A percentile compares a stretch with the other conserved stretches of the same genome.
Evolutionary conservation across 805 yeast species (phyloP).

Genomic region (Sungouiella thailandica): DNA sequence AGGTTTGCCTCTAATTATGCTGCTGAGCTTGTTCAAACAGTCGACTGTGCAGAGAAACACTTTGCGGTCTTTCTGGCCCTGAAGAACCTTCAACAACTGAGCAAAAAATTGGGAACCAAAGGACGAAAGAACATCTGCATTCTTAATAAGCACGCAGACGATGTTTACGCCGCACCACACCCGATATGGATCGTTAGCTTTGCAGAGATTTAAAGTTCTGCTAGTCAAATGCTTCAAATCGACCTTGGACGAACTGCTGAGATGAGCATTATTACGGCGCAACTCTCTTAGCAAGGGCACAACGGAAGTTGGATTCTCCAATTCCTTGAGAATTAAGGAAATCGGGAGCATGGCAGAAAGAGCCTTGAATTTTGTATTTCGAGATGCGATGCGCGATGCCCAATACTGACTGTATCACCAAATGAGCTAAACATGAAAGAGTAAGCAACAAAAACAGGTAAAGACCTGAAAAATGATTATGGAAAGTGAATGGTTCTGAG

Average conservation of each 20-base stretch:
- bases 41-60: conserved; percentile 35
- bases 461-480: too few relatives aligned
- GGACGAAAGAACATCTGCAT: conserved; percentile 27
- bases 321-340: conserved; percentile 20
- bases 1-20: conserved; percentile 69
- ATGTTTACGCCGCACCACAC: conserved; percentile 61
- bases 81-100: conserved; percentile 38
- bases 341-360: conserved; percentile 22
- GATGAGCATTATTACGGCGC: conserved; percentile 22
- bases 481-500: too few relatives aligned
- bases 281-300: conserved; percentile 30
- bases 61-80: conserved; percentile 31
- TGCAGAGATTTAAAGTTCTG: conserved; percentile 36
- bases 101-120: conserved; percentile 38
- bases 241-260: conserved; percentile 41
- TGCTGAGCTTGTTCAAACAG: conserved; percentile 36
- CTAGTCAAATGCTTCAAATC: conserved; percentile 49
- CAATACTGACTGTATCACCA: too few relatives aligned
- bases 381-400: too few relatives aligned
- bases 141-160: conserved; percentile 38
- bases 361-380: too few relatives aligned
- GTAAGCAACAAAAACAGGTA: too few relatives aligned
- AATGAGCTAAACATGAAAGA: too few relatives aligned
- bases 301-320: conserved; percentile 20
- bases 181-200: conserved; percentile 34